Evolutionary conservation across 331 rosid genomes (phyloP).

Genomic region (Pyrus hybrid): DNA sequence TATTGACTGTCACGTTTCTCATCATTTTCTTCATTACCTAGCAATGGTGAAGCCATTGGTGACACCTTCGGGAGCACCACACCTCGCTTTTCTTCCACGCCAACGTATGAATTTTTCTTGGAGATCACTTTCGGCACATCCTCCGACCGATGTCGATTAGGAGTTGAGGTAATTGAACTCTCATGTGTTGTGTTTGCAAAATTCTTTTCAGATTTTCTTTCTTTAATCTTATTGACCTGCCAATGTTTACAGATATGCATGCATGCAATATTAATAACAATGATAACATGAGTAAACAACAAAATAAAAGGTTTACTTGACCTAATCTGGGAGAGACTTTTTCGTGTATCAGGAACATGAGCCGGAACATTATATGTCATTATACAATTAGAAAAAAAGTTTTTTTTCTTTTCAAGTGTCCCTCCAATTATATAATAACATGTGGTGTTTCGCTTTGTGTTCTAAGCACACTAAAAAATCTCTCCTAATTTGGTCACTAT

Average conservation of each 20-base stretch:
- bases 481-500: no score
- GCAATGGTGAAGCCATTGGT: not conserved
- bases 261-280: not conserved
- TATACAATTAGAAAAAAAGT: no score
- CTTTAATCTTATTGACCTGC: constrained; percentile 8
- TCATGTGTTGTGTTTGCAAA: not conserved
- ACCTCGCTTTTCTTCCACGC: constrained; percentile 17
- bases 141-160: not conserved
- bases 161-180: not conserved
- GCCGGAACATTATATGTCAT: no score
- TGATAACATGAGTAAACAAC: not conserved
- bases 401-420: no score
- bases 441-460: no score
- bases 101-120: constrained; percentile 1
- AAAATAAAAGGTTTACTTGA: no score
- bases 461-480: no score
- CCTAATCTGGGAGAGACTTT: no score
- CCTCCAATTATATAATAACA: no score
- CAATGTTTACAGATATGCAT: not conserved
- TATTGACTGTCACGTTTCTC: not conserved
- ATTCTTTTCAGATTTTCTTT: not conserved
- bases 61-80: constrained; percentile 1
- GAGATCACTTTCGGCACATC: not conserved
- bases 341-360: no score
- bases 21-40: not conserved